Evolutionary conservation across 441 rosid genomes (phyloP).

Genomic region (Gossypium lobatum): DNA sequence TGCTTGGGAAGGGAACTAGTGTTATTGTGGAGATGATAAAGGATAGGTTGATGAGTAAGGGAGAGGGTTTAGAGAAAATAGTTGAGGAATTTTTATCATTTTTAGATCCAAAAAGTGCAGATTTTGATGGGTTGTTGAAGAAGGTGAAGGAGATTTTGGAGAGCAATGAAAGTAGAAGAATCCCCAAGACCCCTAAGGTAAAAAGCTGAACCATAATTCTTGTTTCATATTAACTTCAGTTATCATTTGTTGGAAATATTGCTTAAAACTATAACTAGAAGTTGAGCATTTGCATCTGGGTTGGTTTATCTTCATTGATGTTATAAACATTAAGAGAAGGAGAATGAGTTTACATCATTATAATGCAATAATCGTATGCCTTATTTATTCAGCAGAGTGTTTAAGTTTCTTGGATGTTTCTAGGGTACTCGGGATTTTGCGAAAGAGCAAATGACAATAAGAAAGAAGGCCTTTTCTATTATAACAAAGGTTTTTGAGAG

Average conservation of each 20-base stretch:
- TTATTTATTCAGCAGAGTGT: not conserved
- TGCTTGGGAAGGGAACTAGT: constrained; percentile 73
- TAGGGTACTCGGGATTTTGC: constrained; percentile 94
- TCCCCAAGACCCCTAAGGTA: constrained; percentile 96
- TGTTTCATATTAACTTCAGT: not conserved
- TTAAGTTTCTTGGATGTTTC: constrained; percentile 11
- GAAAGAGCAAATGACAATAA: constrained; percentile 73
- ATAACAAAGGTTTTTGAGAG: constrained; percentile 74
- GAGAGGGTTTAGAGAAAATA: constrained; percentile 34
- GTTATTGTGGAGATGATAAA: constrained; percentile 56
- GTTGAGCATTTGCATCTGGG: not conserved
- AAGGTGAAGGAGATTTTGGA: constrained; percentile 73
- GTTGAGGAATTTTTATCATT: constrained; percentile 36
- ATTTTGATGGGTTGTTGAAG: constrained; percentile 43
- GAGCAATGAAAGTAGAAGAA: constrained; percentile 86
- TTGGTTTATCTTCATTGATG: not conserved
- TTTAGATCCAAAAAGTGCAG: constrained; percentile 42
- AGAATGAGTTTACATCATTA: not conserved
- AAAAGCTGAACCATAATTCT: not conserved
- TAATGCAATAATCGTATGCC: not conserved
- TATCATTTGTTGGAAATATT: constrained; percentile 3
- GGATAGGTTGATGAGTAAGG: constrained; percentile 43
- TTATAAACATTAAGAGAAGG: not conserved
- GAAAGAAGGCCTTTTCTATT: constrained; percentile 77
- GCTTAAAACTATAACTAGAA: not conserved